Percentiles rank a stretch among this genome's conserved stretches.
Evolutionary conservation across 2,329 filamentous ascomycete species (phyloP).

Genomic region (Aspergillus carbonarius): DNA sequence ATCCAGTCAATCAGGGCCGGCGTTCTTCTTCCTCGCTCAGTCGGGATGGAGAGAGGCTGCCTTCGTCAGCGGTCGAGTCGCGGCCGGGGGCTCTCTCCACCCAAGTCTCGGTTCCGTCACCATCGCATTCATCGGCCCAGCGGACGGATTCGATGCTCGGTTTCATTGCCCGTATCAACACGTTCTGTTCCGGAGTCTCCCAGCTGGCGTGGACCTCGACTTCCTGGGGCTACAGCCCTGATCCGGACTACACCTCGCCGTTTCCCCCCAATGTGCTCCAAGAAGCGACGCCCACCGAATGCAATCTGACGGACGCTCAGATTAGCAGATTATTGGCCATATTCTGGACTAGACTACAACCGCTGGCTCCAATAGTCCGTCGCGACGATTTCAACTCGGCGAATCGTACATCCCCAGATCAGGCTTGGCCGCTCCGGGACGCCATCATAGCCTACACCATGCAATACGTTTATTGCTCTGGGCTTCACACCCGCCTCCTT

Average conservation of each 20-base stretch:
- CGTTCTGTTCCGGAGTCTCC: constrained; percentile 15
- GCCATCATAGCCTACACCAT: constrained; percentile 21
- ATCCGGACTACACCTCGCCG: neutral
- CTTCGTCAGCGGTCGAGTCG: neutral
- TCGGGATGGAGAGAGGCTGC: neutral
- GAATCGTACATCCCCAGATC: too few relatives aligned
- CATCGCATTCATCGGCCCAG: too few relatives aligned
- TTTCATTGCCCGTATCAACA: constrained; percentile 19
- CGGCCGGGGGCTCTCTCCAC: too few relatives aligned
- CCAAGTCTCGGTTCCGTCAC: too few relatives aligned
- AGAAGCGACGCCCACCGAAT: neutral
- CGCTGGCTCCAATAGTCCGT: constrained; percentile 2
- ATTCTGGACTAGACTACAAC: constrained; percentile 3
- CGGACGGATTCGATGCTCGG: constrained; percentile 13
- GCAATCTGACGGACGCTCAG: neutral
- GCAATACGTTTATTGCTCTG: constrained; percentile 17
- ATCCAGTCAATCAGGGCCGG: too few relatives aligned
- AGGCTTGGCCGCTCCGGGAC: constrained; percentile 13
- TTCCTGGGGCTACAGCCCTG: neutral
- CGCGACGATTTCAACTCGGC: neutral
- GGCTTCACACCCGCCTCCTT: constrained; percentile 18
- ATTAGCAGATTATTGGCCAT: neutral
- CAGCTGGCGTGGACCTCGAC: constrained; percentile 1
- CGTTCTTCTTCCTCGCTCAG: neutral
- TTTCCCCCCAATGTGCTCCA: neutral